A percentile compares a stretch with the other conserved stretches of the same genome.
phyloP scores from a whole-genome alignment of 768 basidiomycete genomes.

The Chalciporus chontae region DNA sequence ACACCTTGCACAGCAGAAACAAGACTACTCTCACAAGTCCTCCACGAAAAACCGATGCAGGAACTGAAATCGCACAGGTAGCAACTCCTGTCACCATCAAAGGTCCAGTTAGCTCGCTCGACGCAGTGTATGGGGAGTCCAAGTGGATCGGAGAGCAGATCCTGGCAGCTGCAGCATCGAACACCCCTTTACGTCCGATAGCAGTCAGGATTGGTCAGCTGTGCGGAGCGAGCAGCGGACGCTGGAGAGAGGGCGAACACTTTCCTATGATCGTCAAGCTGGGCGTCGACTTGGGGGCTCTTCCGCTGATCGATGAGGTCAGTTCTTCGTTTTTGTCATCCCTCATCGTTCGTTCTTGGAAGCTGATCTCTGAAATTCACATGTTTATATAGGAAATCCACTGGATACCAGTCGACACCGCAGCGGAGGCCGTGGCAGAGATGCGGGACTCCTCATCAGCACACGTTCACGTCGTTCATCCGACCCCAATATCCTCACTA shows the following conservation, averaged over 20 bases:
- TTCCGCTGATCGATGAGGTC: slow-evolving; percentile 24
- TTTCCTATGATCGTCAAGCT: slow-evolving; percentile 33
- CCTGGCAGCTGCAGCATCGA: slow-evolving; percentile 14
- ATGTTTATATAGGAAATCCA: slow-evolving; percentile 1
- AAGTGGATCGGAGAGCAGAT: slow-evolving; percentile 26
- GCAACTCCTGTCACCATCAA: not conserved
- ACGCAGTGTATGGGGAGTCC: slow-evolving; percentile 17
- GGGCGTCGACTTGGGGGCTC: slow-evolving; percentile 11
- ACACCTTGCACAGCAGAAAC: slow-evolving; percentile 1
- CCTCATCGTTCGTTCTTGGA: too few relatives aligned
- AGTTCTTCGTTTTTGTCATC: not conserved
- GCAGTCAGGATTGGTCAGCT: slow-evolving; percentile 38
- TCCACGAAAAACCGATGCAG: not conserved
- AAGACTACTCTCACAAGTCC: not conserved
- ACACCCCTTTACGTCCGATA: slow-evolving; percentile 22
- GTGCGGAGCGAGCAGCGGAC: slow-evolving; percentile 33
- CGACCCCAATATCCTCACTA: slow-evolving; percentile 5
- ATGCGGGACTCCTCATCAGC: slow-evolving; percentile 11
- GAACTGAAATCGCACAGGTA: not conserved
- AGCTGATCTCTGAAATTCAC: too few relatives aligned
- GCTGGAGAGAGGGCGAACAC: slow-evolving; percentile 38
- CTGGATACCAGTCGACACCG: slow-evolving; percentile 15
- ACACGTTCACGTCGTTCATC: slow-evolving; percentile 12
- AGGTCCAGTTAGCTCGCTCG: slow-evolving; percentile 3
- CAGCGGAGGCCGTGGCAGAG: slow-evolving; percentile 12